These are phyloP conservation scores for Gnomoniopsis sp. DNA, from an alignment of 2,329 filamentous ascomycete genomes.

Conservation along the genomic window DNA sequence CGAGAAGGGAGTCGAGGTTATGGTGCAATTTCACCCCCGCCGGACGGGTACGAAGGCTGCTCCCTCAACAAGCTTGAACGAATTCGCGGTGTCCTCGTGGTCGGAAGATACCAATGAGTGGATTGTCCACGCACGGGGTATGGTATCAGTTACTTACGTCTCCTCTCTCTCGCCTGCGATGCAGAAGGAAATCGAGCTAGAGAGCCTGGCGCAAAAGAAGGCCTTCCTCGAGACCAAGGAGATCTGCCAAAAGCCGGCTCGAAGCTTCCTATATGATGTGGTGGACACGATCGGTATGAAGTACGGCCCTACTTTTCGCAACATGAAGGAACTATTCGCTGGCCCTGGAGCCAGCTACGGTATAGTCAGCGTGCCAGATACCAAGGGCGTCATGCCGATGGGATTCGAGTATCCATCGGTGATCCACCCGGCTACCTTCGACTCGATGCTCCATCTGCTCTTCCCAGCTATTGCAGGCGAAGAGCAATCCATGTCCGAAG, in stretches of 20 bases:
- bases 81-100: conserved; percentile 4
- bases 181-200: neutral
- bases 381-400: neutral
- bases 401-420: conserved; percentile 3
- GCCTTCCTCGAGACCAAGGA: neutral
- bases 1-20: conserved; percentile 20
- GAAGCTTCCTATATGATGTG: conserved; percentile 3
- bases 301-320: conserved; percentile 1
- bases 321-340: neutral
- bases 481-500: conserved; percentile 2
- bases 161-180: neutral
- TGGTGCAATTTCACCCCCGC: conserved; percentile 18
- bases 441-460: neutral
- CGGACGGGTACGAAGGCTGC: conserved; percentile 15
- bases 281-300: conserved; percentile 2
- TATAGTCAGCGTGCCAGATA: neutral
- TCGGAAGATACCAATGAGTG: neutral
- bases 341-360: neutral
- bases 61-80: neutral
- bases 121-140: neutral
- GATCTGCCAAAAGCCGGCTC: neutral
- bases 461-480: conserved; percentile 2
- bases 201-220: neutral
- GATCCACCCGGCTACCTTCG: neutral
- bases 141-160: neutral